Evolutionary conservation across 2,329 filamentous ascomycete genomes (phyloP).

Genomic region (Sclerotinia glacialis): DNA sequence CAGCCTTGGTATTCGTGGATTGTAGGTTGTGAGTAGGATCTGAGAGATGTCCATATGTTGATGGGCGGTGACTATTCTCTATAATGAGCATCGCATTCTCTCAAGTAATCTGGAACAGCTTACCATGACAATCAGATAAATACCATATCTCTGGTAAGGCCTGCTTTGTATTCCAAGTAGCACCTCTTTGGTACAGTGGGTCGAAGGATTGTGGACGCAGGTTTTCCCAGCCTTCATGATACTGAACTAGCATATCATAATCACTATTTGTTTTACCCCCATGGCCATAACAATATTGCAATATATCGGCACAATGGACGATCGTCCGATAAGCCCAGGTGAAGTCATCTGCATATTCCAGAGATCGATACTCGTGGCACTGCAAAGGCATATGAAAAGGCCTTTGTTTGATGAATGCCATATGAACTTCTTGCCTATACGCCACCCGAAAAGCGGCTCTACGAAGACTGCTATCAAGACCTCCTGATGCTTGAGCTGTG

Average conservation of each 20-base stretch:
- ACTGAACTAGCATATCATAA: conserved; percentile 28
- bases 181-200: conserved; percentile 27
- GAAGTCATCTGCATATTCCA: conserved; percentile 29
- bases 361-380: conserved; percentile 34
- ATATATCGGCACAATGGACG: conserved; percentile 30
- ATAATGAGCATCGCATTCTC: background rate
- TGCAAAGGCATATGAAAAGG: conserved; percentile 42
- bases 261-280: conserved; percentile 21
- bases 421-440: conserved; percentile 49
- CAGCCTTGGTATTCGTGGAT: conserved; percentile 38
- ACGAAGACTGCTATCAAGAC: conserved; percentile 41
- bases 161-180: conserved; percentile 16
- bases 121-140: conserved; percentile 31
- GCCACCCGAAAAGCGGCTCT: conserved; percentile 49
- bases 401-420: conserved; percentile 44
- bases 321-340: conserved; percentile 32
- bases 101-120: background rate
- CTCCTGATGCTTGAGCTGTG: conserved; percentile 36
- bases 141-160: conserved; percentile 31
- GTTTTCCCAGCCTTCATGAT: conserved; percentile 26
- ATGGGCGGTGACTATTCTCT: conserved; percentile 39
- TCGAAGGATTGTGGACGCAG: conserved; percentile 29
- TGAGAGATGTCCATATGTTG: conserved; percentile 44
- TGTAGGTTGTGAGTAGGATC: conserved; percentile 43
- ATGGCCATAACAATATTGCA: conserved; percentile 32